phyloP scores from a whole-genome alignment of 2,329 filamentous ascomycete genomes.

The Raffaelea arxii region DNA sequence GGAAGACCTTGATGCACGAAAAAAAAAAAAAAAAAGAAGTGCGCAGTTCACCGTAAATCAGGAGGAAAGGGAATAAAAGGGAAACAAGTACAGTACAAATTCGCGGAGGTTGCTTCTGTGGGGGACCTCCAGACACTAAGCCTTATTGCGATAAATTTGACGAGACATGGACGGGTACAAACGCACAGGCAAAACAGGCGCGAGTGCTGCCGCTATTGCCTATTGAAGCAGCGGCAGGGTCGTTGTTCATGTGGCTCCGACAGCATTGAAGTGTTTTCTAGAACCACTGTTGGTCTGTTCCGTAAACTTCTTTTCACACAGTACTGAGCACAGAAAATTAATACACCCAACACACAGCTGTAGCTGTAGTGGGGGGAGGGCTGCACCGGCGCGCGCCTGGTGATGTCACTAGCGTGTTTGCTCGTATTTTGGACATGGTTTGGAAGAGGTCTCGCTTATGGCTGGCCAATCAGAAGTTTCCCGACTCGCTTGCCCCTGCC shows the following conservation, averaged over 20 bases:
- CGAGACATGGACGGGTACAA: conserved; percentile 17
- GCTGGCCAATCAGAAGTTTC: conserved; percentile 22
- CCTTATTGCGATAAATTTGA: conserved; percentile 29
- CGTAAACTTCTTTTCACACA: neutral
- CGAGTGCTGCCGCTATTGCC: neutral
- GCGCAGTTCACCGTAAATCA: too few species aligned
- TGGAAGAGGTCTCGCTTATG: conserved; percentile 20
- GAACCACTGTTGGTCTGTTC: neutral
- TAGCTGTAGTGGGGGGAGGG: too few species aligned
- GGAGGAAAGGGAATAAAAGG: too few species aligned
- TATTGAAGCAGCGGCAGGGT: neutral
- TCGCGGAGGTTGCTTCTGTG: neutral
- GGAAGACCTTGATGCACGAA: too few species aligned
- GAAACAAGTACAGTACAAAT: too few species aligned
- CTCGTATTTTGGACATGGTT: neutral
- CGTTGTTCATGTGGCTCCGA: neutral
- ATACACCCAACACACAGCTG: neutral
- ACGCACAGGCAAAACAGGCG: neutral
- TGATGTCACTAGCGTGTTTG: neutral
- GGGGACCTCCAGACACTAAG: conserved; percentile 19
- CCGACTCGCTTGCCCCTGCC: conserved; percentile 22
- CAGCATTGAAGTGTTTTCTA: neutral
- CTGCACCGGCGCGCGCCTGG: too few species aligned
- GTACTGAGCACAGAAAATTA: neutral
- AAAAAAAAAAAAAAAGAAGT: too few species aligned